phyloP scores from a whole-genome alignment of 768 basidiomycete genomes.

The Phylloporus sp. region DNA sequence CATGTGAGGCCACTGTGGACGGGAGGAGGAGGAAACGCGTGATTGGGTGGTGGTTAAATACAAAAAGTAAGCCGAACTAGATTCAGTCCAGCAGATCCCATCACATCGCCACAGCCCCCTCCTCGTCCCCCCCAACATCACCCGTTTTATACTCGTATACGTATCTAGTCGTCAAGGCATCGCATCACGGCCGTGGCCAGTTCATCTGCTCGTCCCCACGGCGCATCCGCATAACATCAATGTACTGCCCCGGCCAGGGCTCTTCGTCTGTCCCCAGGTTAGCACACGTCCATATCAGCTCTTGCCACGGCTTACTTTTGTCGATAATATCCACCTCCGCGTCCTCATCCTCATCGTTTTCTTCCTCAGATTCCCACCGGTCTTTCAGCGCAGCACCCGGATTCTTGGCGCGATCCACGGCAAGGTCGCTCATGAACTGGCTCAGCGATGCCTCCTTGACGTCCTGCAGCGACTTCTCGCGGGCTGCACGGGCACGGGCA shows the following conservation, averaged over 20 bases:
- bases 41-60: constrained; percentile 18
- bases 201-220: constrained; percentile 53
- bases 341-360: constrained; percentile 52
- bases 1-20: constrained; percentile 18
- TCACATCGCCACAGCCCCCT: constrained; percentile 12
- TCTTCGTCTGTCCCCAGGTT: constrained; percentile 52
- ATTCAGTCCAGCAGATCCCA: constrained; percentile 4
- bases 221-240: constrained; percentile 64
- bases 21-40: background rate
- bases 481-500: constrained; percentile 58
- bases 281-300: background rate
- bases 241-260: constrained; percentile 67
- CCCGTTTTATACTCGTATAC: background rate
- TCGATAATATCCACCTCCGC: constrained; percentile 60
- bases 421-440: constrained; percentile 75
- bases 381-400: constrained; percentile 54
- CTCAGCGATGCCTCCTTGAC: constrained; percentile 74
- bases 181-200: constrained; percentile 63
- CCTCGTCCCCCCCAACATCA: background rate
- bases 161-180: background rate
- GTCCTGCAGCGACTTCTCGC: constrained; percentile 61
- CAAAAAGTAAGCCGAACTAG: constrained; percentile 16
- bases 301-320: constrained; percentile 49
- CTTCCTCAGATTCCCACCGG: constrained; percentile 59
- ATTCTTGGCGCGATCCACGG: constrained; percentile 64